Conservation (phyloP, 106 monocot species). For the Acorus gramineus region DNA sequence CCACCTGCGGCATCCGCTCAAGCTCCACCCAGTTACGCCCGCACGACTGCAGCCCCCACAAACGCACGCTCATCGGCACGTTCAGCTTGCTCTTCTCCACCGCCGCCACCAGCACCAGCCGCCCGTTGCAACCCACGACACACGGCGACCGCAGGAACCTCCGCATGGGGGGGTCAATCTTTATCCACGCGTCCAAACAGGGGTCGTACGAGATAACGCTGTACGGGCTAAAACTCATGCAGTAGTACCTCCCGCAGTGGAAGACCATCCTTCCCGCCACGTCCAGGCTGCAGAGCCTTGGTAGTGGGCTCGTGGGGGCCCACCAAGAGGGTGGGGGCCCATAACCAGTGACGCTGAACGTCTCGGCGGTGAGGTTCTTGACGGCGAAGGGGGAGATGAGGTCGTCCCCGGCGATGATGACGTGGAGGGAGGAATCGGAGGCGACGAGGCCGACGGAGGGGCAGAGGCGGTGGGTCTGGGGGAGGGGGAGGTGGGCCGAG, state of each 20-base stretch:
- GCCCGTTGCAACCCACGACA: conserved; percentile 23
- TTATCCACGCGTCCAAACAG: conserved; percentile 42
- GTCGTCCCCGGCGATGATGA: conserved; percentile 75
- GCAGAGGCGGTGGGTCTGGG: conserved; percentile 36
- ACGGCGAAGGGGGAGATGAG: conserved; percentile 89
- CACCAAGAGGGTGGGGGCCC: conserved; percentile 42
- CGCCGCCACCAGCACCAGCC: conserved; percentile 37
- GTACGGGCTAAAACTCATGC: conserved; percentile 75
- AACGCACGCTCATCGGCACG: conserved; percentile 48
- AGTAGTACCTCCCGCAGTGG: conserved; percentile 53
- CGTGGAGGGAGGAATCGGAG: conserved; percentile 31
- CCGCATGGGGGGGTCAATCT: conserved; percentile 83
- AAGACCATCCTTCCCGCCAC: conserved; percentile 44
- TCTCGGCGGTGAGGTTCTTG: conserved; percentile 82
- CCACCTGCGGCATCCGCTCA: conserved; percentile 61
- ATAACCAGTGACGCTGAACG: conserved; percentile 43
- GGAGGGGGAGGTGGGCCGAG: conserved; percentile 26
- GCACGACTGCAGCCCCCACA: conserved; percentile 44
- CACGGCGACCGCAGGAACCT: conserved; percentile 69
- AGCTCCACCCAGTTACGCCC: conserved; percentile 44
- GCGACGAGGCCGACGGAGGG: conserved; percentile 67
- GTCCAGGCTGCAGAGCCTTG: conserved; percentile 62
- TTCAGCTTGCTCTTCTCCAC: conserved; percentile 70
- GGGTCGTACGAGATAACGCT: conserved; percentile 54
- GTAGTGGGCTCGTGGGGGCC: conserved; percentile 40